Evolutionary conservation across 2,329 filamentous ascomycete genomes (phyloP).

Genomic region (Talaromyces sp.): DNA sequence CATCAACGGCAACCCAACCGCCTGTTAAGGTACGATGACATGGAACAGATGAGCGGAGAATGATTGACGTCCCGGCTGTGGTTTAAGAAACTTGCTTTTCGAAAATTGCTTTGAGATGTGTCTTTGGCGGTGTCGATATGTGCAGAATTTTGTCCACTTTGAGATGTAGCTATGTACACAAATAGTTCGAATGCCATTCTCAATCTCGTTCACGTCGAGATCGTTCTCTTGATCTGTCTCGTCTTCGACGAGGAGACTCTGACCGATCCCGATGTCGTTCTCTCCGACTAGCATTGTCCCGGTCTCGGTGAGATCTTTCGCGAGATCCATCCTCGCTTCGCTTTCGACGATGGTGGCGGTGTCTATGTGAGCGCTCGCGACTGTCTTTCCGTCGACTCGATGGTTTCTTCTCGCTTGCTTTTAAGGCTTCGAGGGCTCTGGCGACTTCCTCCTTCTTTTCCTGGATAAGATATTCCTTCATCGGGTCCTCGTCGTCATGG

Average conservation of each 20-base stretch:
- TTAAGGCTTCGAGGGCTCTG: slow-evolving; percentile 59
- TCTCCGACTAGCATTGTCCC: slow-evolving; percentile 23
- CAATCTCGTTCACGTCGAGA: slow-evolving; percentile 27
- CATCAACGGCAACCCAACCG: background rate
- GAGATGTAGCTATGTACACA: background rate
- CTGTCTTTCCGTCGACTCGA: slow-evolving; percentile 29
- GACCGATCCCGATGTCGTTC: slow-evolving; percentile 20
- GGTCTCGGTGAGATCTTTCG: slow-evolving; percentile 30
- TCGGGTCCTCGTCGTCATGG: slow-evolving; percentile 93
- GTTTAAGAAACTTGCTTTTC: background rate
- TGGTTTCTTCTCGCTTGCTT: slow-evolving; percentile 40
- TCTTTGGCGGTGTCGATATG: slow-evolving; percentile 3
- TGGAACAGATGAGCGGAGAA: background rate
- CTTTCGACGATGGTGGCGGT: slow-evolving; percentile 38
- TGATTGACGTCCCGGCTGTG: slow-evolving; percentile 17
- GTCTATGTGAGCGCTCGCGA: slow-evolving; percentile 41
- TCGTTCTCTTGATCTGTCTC: slow-evolving; percentile 21
- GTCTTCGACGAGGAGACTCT: slow-evolving; percentile 11
- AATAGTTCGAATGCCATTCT: background rate
- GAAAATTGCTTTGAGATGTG: background rate
- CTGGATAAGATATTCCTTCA: slow-evolving; percentile 86
- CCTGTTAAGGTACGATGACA: background rate
- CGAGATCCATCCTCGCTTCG: slow-evolving; percentile 31
- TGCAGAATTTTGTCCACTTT: background rate
- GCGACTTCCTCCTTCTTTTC: slow-evolving; percentile 89